A percentile compares a stretch with the other conserved stretches of the same genome.
Conservation (phyloP, 371 early-diverging fungal species). For the Apophysomyces sp. region DNA sequence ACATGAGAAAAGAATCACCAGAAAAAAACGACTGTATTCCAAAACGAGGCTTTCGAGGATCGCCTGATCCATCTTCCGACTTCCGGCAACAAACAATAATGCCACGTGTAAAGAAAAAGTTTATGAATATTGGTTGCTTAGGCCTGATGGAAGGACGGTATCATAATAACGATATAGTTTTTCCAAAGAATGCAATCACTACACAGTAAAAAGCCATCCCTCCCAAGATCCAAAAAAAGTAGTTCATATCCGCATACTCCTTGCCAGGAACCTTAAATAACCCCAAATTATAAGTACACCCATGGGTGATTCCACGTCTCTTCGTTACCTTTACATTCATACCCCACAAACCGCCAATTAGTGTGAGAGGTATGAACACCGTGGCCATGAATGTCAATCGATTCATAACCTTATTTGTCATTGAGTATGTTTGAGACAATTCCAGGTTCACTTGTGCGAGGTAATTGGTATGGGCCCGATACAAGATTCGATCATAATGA, state of each 20-base stretch:
- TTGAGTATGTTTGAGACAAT: slow-evolving; percentile 73
- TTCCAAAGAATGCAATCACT: slow-evolving; percentile 25
- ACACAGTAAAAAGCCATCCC: slow-evolving; percentile 44
- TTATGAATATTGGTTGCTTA: not conserved
- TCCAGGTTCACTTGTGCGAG: slow-evolving; percentile 83
- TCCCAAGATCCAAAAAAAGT: slow-evolving; percentile 75
- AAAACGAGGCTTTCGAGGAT: not conserved
- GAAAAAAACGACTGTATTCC: not conserved
- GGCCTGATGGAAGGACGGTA: not conserved
- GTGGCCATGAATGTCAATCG: slow-evolving; percentile 80
- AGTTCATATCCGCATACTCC: slow-evolving; percentile 53
- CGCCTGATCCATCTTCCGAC: not conserved
- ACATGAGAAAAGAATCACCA: not conserved
- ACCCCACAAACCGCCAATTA: slow-evolving; percentile 76
- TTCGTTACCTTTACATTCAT: slow-evolving; percentile 45
- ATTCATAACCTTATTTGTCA: slow-evolving; percentile 80
- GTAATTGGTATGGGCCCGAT: slow-evolving; percentile 81
- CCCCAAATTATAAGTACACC: no score
- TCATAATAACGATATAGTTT: slow-evolving; percentile 17
- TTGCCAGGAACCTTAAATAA: slow-evolving; percentile 77
- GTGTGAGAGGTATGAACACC: slow-evolving; percentile 85
- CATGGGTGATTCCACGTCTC: no score
- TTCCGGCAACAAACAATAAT: not conserved
- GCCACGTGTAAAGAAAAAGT: slow-evolving; percentile 6
- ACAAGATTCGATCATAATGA: slow-evolving; percentile 77